These are phyloP conservation scores for Suillus ampliporus DNA, from an alignment of 768 basidiomycete species.

Conservation along the genomic window DNA sequence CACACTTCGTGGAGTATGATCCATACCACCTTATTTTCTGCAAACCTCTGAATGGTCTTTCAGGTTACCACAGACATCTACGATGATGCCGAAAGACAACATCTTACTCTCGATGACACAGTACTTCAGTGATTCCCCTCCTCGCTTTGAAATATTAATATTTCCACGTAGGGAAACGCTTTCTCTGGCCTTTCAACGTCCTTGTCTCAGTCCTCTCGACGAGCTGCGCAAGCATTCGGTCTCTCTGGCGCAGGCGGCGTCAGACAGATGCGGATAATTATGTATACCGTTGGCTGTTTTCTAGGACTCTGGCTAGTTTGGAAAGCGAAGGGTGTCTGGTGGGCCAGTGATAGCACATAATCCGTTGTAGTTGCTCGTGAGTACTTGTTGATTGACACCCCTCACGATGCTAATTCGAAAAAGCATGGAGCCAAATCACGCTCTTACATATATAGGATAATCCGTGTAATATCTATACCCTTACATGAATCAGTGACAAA, in stretches of 20 bases:
- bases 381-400: neutral
- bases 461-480: neutral
- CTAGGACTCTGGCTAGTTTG: conserved; percentile 61
- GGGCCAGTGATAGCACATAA: conserved; percentile 10
- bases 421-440: neutral
- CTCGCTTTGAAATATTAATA: neutral
- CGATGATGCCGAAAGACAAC: conserved; percentile 84
- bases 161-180: conserved; percentile 55
- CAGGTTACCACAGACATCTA: conserved; percentile 91
- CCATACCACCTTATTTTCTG: neutral
- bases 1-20: conserved; percentile 75
- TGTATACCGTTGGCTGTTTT: conserved; percentile 60
- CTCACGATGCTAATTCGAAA: neutral
- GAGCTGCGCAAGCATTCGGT: conserved; percentile 78
- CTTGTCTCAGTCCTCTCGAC: conserved; percentile 68
- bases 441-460: conserved; percentile 5
- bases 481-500: neutral
- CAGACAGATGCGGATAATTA: conserved; percentile 71
- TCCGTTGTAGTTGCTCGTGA: neutral
- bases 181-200: conserved; percentile 70
- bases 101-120: conserved; percentile 75
- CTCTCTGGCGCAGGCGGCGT: conserved; percentile 62
- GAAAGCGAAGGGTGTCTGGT: conserved; percentile 59
- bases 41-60: conserved; percentile 3
- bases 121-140: conserved; percentile 46